A percentile compares a stretch with the other conserved stretches of the same genome.
phyloP scores from a whole-genome alignment of 257 asterid genomes.

The Primulina huaijiensis region DNA sequence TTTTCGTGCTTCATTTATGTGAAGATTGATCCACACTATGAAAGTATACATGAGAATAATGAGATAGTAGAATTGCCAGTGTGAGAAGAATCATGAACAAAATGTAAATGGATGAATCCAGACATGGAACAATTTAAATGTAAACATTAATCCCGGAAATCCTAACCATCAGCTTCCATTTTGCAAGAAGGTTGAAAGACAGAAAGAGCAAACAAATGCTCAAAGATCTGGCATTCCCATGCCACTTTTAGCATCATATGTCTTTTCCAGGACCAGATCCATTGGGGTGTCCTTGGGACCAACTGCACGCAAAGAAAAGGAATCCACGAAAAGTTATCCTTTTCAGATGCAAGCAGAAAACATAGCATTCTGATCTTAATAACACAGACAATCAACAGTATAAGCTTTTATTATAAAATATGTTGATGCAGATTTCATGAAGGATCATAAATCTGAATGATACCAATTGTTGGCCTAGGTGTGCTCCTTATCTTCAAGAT shows the following conservation, averaged over 20 bases:
- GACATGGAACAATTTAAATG: not conserved
- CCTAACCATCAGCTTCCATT: constrained; percentile 20
- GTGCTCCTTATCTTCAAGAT: constrained; percentile 76
- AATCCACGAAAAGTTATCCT: not conserved
- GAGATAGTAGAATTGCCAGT: not conserved
- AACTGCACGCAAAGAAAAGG: constrained; percentile 43
- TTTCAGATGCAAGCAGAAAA: no score
- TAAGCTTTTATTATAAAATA: not conserved
- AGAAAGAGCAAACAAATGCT: constrained; percentile 14
- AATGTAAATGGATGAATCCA: not conserved
- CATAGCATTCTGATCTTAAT: not conserved
- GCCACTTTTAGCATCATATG: constrained; percentile 81
- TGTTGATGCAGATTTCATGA: not conserved
- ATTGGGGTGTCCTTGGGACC: constrained; percentile 91
- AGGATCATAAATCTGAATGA: constrained; percentile 24
- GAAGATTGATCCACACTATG: not conserved
- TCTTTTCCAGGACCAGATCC: constrained; percentile 70
- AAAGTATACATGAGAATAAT: not conserved
- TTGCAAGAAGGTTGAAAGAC: not conserved
- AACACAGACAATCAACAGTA: no score
- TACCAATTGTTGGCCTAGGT: constrained; percentile 86
- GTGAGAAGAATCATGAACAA: not conserved
- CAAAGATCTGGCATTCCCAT: constrained; percentile 86
- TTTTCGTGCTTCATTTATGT: not conserved
- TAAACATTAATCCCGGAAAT: constrained; percentile 16